Conservation (phyloP, 1,284 basidiomycete genomes). For the Psilocybe mexicana region DNA sequence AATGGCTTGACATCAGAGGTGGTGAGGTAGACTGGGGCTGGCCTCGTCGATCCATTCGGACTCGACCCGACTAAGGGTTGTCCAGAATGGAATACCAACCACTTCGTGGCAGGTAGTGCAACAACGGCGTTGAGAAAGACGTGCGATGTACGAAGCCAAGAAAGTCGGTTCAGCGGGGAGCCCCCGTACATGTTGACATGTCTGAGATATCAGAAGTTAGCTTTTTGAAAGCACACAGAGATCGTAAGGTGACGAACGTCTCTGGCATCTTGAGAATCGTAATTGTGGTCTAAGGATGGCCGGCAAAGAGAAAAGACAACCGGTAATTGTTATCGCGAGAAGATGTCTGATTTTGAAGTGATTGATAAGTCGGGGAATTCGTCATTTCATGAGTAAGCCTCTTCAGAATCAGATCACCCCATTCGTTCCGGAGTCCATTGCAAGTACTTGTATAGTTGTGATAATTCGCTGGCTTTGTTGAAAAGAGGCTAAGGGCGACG, state of each 20-base stretch:
- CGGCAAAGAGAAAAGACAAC: not conserved
- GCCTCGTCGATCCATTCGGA: constrained; percentile 25
- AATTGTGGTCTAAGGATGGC: not conserved
- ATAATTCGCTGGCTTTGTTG: not conserved
- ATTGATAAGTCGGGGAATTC: constrained; percentile 16
- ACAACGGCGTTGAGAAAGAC: constrained; percentile 72
- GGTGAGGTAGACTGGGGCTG: constrained; percentile 49
- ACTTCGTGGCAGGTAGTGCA: constrained; percentile 58
- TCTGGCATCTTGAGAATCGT: constrained; percentile 12
- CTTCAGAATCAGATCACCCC: not conserved
- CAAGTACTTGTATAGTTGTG: not conserved
- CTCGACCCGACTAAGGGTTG: constrained; percentile 54
- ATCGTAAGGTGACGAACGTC: constrained; percentile 9
- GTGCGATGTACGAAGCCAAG: constrained; percentile 78
- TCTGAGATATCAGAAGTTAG: constrained; percentile 5
- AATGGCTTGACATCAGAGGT: constrained; percentile 59
- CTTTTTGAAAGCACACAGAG: not conserved
- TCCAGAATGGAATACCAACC: constrained; percentile 74
- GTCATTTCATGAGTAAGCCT: constrained; percentile 7
- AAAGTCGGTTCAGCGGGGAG: constrained; percentile 82
- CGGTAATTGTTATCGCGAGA: not conserved
- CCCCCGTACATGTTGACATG: constrained; percentile 69
- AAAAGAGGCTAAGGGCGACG: no score
- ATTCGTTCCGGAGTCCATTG: not conserved
- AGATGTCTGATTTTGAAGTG: constrained; percentile 6